phyloP scores from a whole-genome alignment of 2,329 filamentous ascomycete species.

The Didymellaceae sp. region DNA sequence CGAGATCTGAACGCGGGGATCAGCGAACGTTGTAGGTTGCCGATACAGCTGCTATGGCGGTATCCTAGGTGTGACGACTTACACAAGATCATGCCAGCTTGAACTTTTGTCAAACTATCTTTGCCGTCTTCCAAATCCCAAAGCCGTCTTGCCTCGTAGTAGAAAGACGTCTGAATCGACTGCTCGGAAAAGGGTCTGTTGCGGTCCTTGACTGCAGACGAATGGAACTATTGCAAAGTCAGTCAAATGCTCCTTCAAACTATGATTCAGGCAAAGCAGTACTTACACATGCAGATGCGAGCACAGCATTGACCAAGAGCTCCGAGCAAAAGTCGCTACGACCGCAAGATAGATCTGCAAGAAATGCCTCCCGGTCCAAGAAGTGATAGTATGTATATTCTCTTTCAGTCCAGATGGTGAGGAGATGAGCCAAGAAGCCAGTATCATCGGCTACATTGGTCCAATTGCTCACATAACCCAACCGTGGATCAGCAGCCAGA shows the following conservation, averaged over 20 bases:
- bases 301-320: constrained; percentile 38
- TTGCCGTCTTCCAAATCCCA: constrained; percentile 36
- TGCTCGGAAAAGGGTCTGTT: constrained; percentile 36
- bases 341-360: constrained; percentile 36
- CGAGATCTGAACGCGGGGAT: constrained; percentile 20
- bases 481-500: constrained; percentile 25
- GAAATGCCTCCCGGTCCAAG: constrained; percentile 39
- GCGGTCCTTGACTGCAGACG: constrained; percentile 34
- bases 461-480: constrained; percentile 30
- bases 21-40: neutral
- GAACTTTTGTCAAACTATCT: constrained; percentile 33
- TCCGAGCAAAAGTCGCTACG: constrained; percentile 38
- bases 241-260: neutral
- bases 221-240: constrained; percentile 30
- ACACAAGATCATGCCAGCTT: constrained; percentile 38
- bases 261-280: too few relatives aligned
- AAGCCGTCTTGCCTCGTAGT: constrained; percentile 36
- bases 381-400: constrained; percentile 41
- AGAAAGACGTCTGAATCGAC: constrained; percentile 35
- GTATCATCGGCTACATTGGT: constrained; percentile 31
- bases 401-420: constrained; percentile 35
- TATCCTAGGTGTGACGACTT: neutral
- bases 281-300: constrained; percentile 43
- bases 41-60: too few relatives aligned
- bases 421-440: constrained; percentile 28